A percentile compares a stretch with the other conserved stretches of the same genome.
Conservation (phyloP, 495 filamentous ascomycete genomes). For the Amphirosellinia nigrospora region DNA sequence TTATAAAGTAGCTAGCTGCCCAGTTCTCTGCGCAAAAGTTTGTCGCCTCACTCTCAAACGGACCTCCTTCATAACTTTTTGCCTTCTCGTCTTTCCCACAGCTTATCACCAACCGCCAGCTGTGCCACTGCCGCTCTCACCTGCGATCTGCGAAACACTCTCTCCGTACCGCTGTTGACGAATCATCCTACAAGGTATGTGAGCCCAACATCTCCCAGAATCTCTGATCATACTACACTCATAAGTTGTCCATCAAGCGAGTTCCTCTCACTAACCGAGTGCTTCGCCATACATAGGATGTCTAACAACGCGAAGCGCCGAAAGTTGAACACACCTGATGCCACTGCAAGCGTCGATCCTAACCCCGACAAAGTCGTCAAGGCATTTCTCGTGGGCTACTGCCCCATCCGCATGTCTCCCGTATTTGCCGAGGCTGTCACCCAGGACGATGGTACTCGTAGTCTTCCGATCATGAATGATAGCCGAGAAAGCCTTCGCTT, state of each 20-base stretch:
- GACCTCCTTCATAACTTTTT: not conserved
- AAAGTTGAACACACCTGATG: not conserved
- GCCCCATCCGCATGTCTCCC: not conserved
- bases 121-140: not conserved
- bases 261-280: not conserved
- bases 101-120: not conserved
- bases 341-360: not conserved
- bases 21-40: not conserved
- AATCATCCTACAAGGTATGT: not conserved
- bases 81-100: not conserved
- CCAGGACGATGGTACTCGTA: not conserved
- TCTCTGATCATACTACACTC: not conserved
- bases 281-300: not conserved
- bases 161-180: not conserved
- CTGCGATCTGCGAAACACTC: not conserved
- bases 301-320: not conserved
- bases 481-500: not conserved
- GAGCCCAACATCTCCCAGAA: not conserved
- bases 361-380: not conserved
- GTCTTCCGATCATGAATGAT: not conserved
- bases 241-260: not conserved
- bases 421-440: constrained; percentile 6
- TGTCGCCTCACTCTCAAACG: not conserved
- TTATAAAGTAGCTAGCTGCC: not conserved
- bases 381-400: constrained; percentile 1